phyloP scores from a whole-genome alignment of 805 yeast species.

The Kodamaea fukazawae region DNA sequence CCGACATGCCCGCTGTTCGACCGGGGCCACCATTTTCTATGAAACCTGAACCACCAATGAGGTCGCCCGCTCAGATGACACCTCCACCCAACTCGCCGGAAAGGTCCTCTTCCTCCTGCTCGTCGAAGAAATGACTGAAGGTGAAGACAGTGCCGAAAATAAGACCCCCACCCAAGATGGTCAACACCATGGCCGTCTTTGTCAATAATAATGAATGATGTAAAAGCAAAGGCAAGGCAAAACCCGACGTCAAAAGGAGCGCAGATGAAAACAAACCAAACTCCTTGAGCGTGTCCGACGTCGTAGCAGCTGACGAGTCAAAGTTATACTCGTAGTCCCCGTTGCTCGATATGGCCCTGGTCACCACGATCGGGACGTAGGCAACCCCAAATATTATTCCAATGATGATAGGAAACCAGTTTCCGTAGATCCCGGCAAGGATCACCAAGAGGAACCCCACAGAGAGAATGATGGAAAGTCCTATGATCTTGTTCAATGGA shows the following conservation, averaged over 20 bases:
- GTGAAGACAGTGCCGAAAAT: slow-evolving; percentile 81
- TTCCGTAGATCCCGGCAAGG: slow-evolving; percentile 80
- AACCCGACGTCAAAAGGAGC: slow-evolving; percentile 69
- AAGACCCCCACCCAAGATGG: slow-evolving; percentile 78
- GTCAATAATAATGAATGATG: slow-evolving; percentile 73
- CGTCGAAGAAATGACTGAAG: slow-evolving; percentile 74
- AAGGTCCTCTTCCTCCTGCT: slow-evolving; percentile 25
- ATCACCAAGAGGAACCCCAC: slow-evolving; percentile 87
- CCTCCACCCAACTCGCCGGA: slow-evolving; percentile 20
- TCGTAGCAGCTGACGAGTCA: slow-evolving; percentile 29
- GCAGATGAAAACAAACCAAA: slow-evolving; percentile 79
- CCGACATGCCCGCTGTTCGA: too few species aligned
- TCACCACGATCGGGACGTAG: slow-evolving; percentile 36
- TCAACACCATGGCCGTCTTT: slow-evolving; percentile 69
- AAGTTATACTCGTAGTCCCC: slow-evolving; percentile 44
- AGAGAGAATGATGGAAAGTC: slow-evolving; percentile 74
- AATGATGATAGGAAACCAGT: slow-evolving; percentile 87
- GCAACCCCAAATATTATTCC: slow-evolving; percentile 42
- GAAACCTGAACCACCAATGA: too few species aligned
- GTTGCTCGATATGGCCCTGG: slow-evolving; percentile 29
- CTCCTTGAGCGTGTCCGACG: slow-evolving; percentile 54
- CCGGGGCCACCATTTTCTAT: too few species aligned
- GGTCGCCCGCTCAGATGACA: slow-evolving; percentile 22
- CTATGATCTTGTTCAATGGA: slow-evolving; percentile 76
- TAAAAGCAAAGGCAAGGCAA: slow-evolving; percentile 68